Percentiles rank a stretch among this genome's conserved stretches.
Evolutionary conservation across 2,329 filamentous ascomycete genomes (phyloP).

Genomic region (Penicillium sp.): DNA sequence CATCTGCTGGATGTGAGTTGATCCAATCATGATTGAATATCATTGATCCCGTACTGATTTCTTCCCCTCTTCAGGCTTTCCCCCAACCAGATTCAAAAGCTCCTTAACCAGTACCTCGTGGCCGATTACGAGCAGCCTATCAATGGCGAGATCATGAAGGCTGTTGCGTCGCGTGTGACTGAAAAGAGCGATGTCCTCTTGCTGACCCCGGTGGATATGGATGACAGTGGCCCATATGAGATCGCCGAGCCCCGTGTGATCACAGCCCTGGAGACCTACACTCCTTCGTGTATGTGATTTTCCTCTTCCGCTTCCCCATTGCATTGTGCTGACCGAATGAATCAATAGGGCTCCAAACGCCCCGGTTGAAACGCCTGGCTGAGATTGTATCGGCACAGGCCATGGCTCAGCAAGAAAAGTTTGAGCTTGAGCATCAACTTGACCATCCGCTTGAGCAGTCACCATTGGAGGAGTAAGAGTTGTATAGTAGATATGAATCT

Average conservation of each 20-base stretch:
- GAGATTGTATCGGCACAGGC: slow-evolving; percentile 97
- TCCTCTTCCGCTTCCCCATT: neutral
- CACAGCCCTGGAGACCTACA: slow-evolving; percentile 94
- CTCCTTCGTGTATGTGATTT: slow-evolving; percentile 75
- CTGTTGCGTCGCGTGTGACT: slow-evolving; percentile 89
- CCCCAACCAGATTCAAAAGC: slow-evolving; percentile 97
- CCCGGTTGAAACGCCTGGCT: slow-evolving; percentile 87
- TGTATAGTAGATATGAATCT: slow-evolving; percentile 24
- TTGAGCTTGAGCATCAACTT: slow-evolving; percentile 47
- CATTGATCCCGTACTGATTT: neutral
- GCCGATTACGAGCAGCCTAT: slow-evolving; percentile 99
- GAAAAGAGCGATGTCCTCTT: slow-evolving; percentile 97
- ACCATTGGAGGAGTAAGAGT: slow-evolving; percentile 22
- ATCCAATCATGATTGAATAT: neutral
- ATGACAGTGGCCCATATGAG: slow-evolving; percentile 96
- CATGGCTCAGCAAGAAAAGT: slow-evolving; percentile 87
- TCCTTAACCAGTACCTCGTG: slow-evolving; percentile 96
- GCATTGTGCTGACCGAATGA: slow-evolving; percentile 28
- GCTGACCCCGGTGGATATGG: slow-evolving; percentile 93
- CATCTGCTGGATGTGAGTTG: slow-evolving; percentile 99
- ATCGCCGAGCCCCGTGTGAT: slow-evolving; percentile 96
- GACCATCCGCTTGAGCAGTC: slow-evolving; percentile 14
- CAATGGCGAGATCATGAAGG: slow-evolving; percentile 99
- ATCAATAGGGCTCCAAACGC: slow-evolving; percentile 79
- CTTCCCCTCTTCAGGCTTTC: slow-evolving; percentile 64